Base-by-base conservation (phyloP, 441 rosid genomes). In the Pelargonium exstipulatum region DNA sequence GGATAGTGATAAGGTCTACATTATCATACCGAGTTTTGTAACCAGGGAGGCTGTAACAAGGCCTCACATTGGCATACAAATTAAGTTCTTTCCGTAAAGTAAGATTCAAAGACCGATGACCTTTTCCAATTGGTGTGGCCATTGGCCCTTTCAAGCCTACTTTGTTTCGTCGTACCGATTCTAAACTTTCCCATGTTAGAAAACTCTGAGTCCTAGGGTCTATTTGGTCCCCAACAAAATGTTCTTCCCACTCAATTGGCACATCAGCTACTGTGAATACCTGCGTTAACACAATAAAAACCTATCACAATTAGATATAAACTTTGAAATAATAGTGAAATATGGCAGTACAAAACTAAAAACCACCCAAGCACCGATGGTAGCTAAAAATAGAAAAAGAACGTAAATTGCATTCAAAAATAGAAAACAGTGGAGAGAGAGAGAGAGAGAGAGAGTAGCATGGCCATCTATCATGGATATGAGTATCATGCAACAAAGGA, bases 41-140 rank as follows among this genome's bases (percentile, higher is more conserved):
- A 5, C 98, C 98, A 13, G 89, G 96, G 46, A 95, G 98, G 71
- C 98, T 92, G 75, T 92, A 82, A 77, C 99, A 95, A 68, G 99
- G 98, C 84, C 99, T 83, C 62, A 95, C 98, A 71, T 95, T 95
- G 64, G 99, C 98, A 78, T 89, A 95, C 72, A 95, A 74, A 76
- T 88, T 90, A 71, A 95, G 90, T 74, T 95, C 99, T 79, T 95
- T 90, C 87, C 99, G 84, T 43, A 95, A 85, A 42, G 96, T 90
- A 46, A 95, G 91, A 66, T 95, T 95, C 85, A 95, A 80, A 48
- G 99, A 95, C 55, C 99, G 88, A 76, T 95, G 99, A 67, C 99
- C 99, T 75, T 92, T 95, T 49, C 99, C 99, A 68, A 95, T 89
- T 6, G 99, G 99, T n/a, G 99, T 95, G 8, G 99, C 98, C 98